Evolutionary conservation across 306 rosid genomes (phyloP).

Genomic region (Albizia julibrissin): DNA sequence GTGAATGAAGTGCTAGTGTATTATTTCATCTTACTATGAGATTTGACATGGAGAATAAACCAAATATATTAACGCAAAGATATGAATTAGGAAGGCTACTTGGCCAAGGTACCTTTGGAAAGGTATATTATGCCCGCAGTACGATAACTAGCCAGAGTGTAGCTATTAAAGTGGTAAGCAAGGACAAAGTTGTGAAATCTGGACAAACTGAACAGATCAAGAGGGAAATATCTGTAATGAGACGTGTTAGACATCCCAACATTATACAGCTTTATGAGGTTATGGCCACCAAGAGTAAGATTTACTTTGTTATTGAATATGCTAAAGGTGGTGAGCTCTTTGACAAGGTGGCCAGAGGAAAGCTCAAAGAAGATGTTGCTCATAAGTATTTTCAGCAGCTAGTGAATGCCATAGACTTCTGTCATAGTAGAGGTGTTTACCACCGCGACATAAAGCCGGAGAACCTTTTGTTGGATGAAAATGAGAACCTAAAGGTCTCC

Average conservation of each 20-base stretch:
- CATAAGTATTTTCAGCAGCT: constrained; percentile 52
- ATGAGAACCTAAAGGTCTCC: constrained; percentile 49
- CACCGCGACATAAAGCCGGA: constrained; percentile 66
- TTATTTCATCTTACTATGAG: constrained; percentile 30
- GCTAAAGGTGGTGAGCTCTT: constrained; percentile 63
- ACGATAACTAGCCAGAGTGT: constrained; percentile 43
- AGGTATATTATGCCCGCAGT: constrained; percentile 54
- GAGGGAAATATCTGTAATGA: constrained; percentile 54
- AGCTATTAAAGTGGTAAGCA: constrained; percentile 56
- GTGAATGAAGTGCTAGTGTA: constrained; percentile 24
- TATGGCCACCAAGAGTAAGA: constrained; percentile 56
- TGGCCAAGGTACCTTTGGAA: constrained; percentile 61
- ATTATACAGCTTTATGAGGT: constrained; percentile 53
- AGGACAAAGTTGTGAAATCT: constrained; percentile 38
- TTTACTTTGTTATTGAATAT: constrained; percentile 54
- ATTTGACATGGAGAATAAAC: constrained; percentile 47
- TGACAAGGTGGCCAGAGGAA: constrained; percentile 44
- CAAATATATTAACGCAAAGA: constrained; percentile 50
- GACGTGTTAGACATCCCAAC: constrained; percentile 51
- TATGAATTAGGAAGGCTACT: constrained; percentile 56
- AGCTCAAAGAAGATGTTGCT: constrained; percentile 53
- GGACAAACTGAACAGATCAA: constrained; percentile 41
- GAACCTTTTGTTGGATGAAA: constrained; percentile 57
- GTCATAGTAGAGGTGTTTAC: constrained; percentile 64
- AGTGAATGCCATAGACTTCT: constrained; percentile 53